Evolutionary conservation across 805 yeast species (phyloP), one percentile per base, ranked within the genome.

Genomic region (Ogataea dorogensis): DNA sequence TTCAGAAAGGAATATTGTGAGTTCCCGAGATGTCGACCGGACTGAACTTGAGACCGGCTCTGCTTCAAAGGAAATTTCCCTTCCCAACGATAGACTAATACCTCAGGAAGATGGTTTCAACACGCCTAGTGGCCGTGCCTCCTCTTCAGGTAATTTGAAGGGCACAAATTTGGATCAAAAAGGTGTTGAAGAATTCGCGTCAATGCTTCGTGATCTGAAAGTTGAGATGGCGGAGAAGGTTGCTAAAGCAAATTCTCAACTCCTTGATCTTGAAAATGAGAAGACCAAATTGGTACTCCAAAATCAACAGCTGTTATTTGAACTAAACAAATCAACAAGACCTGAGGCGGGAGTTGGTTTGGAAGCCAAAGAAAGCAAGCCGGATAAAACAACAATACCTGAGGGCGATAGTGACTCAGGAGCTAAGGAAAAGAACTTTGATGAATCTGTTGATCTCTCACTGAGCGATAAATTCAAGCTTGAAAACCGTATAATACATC

Each of bases 231-330:
- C 67, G 38, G 58, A 59, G 4, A 80, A 77, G 44, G 79, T 82
- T 44, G 67, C 63, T 32, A 61, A 66, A 32, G 89, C 88, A 0
- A 73, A 78, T 46, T 68, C 68, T 13, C 71, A 71, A 38, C 77
- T 82, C 15, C 58, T 57, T 15, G 49, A 51, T 14, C 61, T 83
- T 22, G 85, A 79, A 40, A 18, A 38, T 10, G 65, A 68, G 38
- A 54, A 48, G 26, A 37, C 38, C 10, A 49, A 44, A 31, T 41
- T 38, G 36, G 34, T 17, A 15, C 28, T 28, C n/a, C 24, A 28
- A n/a, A 20, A 35, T 25, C 20, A 28, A 11, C 14, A 33, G 28
- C 24, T 44, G 11, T 30, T 28, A 20, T 24, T 24, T 15, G 17
- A 38, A 18, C 9, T 32, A n/a, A 9, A 9, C 14, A 5, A 9